Evolutionary conservation across 768 basidiomycete genomes (phyloP), one percentile per base, ranked within the genome.

Genomic region (Boletus tomentosulus): DNA sequence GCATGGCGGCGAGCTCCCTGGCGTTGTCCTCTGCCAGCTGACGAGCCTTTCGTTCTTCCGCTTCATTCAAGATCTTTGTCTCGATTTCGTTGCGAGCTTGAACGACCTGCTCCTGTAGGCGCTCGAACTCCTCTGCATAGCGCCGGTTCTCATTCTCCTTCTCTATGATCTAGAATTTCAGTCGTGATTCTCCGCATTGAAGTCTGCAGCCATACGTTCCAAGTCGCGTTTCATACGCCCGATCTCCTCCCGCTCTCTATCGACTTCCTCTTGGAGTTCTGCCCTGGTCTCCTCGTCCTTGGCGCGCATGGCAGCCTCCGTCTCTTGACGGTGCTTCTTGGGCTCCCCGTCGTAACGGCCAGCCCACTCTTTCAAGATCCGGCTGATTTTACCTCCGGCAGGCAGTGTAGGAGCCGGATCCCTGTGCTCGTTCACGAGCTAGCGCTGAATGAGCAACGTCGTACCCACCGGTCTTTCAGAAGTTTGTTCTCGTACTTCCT

Each of bases 401-500:
- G 38, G 38, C 19, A 19, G 19, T 19, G 19, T 19, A 19, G 19
- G 19, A 19, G 19, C 19, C 19, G 33, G 33, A 12, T 34, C 10
- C 33, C 33, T 34, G 33, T 34, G 33, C 33, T 34, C 13, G 33
- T 12, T 34, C 11, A 34, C 10, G 33, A 10, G 33, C 33, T 34
- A 9, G 33, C 33, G 13, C 33, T 12, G 11, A 34, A 34, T 12
- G 33, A 34, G 33, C 11, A 12, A 34, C 11, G 13, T 34, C 11
- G 11, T 34, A 34, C 33, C 13, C 11, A 34, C 33, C 13, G 33
- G 13, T 34, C 33, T 12, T 34, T 34, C 13, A 12, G 9, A 11
- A 11, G 10, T 9, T 34, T 34, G 11, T 34, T 31, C 30, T 31
- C 30, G 70, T 92, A 93, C 69, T 87, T 87, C 66, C 93, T 81